Conservation (phyloP, 331 rosid species). For the Rosa hybrid region DNA sequence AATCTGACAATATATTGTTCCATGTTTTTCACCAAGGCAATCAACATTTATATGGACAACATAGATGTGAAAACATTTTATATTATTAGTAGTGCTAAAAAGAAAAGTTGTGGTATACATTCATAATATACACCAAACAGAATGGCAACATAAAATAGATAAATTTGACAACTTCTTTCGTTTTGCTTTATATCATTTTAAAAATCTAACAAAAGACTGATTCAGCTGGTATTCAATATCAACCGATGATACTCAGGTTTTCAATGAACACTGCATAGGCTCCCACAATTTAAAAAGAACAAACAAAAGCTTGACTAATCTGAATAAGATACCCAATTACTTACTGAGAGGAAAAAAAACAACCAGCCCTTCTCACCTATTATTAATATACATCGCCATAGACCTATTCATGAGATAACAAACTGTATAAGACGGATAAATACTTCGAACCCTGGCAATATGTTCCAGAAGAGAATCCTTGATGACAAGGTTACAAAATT, state of each 20-base stretch:
- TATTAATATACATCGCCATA: slow-evolving; percentile 62
- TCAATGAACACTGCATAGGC: background rate
- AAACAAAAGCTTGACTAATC: background rate
- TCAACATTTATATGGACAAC: background rate
- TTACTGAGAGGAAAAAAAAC: background rate
- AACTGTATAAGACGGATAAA: slow-evolving; percentile 72
- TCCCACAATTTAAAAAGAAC: background rate
- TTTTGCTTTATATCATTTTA: background rate
- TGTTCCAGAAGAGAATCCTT: slow-evolving; percentile 63
- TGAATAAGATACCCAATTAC: background rate
- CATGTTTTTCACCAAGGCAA: background rate
- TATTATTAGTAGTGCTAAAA: too few relatives aligned
- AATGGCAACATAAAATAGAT: background rate
- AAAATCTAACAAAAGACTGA: background rate
- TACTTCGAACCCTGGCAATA: slow-evolving; percentile 56
- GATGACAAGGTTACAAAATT: slow-evolving; percentile 58
- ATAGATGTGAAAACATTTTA: too few relatives aligned
- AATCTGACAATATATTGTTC: background rate
- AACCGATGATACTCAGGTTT: background rate
- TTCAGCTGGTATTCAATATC: background rate
- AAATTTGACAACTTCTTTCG: background rate
- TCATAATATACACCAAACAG: background rate
- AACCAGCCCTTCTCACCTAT: slow-evolving; percentile 49
- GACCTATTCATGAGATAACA: slow-evolving; percentile 79
- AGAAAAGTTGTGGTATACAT: background rate